Conservation (phyloP, 257 asterid species). For the Solanum etuberosum region DNA sequence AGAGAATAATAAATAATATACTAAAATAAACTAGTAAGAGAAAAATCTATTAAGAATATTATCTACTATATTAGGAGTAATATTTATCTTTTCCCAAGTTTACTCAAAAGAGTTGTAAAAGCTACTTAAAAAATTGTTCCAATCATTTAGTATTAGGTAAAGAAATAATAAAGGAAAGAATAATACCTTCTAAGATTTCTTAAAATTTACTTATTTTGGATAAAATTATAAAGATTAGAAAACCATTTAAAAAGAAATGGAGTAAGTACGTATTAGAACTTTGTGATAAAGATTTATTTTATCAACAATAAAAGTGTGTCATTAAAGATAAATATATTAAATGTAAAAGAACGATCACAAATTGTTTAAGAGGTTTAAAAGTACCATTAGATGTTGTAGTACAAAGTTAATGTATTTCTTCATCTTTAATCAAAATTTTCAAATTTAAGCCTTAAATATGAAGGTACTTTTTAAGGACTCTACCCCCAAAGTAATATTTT, state of each 20-base stretch:
- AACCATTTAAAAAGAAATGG: not conserved
- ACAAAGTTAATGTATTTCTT: not conserved
- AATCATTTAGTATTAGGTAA: not conserved
- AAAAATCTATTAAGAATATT: not conserved
- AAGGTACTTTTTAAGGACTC: not conserved
- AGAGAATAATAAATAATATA: not conserved
- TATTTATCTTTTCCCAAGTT: not conserved
- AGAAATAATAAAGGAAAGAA: not conserved
- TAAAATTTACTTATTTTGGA: not conserved
- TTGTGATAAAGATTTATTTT: too few relatives aligned
- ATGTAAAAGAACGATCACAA: too few relatives aligned
- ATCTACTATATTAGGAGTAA: not conserved
- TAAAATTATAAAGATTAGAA: not conserved
- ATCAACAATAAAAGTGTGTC: too few relatives aligned
- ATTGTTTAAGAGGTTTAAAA: not conserved
- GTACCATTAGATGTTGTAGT: not conserved
- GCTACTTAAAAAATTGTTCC: not conserved
- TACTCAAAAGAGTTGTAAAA: not conserved
- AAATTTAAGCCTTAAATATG: not conserved
- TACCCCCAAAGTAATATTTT: too few relatives aligned
- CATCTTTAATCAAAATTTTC: rapidly evolving
- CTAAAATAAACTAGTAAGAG: not conserved
- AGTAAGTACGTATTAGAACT: not conserved
- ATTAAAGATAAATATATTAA: too few relatives aligned
- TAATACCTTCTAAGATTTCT: not conserved